These are phyloP conservation scores for Isochrysis galbana DNA, from an alignment of 78 protist genomes.

Conservation along the genomic window DNA sequence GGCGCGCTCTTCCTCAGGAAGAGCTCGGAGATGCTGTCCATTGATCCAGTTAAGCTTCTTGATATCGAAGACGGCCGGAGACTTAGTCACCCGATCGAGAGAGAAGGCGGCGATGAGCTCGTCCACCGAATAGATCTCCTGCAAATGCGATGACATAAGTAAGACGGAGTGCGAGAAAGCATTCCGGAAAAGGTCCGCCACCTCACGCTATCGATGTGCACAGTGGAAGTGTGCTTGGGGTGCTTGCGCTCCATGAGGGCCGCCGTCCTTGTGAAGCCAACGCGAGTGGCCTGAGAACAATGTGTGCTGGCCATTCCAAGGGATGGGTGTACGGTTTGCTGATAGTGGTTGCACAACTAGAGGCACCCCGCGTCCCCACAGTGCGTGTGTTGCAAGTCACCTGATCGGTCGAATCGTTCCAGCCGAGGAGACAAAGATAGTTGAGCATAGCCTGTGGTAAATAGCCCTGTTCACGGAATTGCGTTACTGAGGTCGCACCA, in stretches of 20 bases:
- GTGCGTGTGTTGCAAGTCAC: no score
- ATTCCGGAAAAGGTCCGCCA: no score
- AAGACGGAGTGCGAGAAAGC: not conserved
- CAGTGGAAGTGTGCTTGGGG: no score
- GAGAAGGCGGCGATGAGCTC: constrained; percentile 35
- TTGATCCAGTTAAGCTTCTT: constrained; percentile 44
- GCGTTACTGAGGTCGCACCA: constrained; percentile 45
- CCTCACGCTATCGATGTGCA: no score
- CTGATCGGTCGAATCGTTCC: constrained; percentile 51
- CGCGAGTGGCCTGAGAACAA: no score
- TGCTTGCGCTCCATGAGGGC: no score
- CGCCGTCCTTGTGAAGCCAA: no score
- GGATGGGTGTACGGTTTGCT: no score
- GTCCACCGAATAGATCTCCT: constrained; percentile 37
- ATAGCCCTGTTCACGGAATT: constrained; percentile 30
- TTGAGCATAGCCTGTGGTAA: constrained; percentile 43
- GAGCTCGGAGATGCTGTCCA: constrained; percentile 45
- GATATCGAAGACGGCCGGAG: constrained; percentile 48
- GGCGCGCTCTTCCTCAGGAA: not conserved
- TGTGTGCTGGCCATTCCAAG: no score
- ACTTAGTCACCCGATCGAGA: constrained; percentile 32
- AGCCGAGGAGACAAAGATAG: constrained; percentile 46
- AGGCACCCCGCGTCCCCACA: no score
- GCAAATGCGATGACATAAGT: not conserved
- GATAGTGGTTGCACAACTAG: no score